Base-by-base conservation (phyloP, 179 eudicot species). In the Carnegiea gigantea region DNA sequence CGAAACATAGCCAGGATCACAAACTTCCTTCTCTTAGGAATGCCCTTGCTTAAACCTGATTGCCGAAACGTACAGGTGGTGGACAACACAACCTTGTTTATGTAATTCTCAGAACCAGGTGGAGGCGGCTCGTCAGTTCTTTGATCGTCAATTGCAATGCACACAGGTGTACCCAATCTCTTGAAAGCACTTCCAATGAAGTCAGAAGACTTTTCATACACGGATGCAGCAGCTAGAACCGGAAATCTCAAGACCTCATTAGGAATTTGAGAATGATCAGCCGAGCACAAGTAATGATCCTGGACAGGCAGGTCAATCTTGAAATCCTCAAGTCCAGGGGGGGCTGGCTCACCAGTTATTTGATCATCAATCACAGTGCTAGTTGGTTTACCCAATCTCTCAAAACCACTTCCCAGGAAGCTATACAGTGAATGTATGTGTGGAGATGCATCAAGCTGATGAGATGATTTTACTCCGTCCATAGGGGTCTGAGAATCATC, bases 1-100 rank as follows among this genome's bases (percentile, higher is more conserved):
- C 95, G 90, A 78, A 87, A 88, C 77, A 89, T 84, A 71, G 97
- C 91, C 88, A 91, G 82, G 70, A 80, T 84, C 60, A 87, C 84
- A 77, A 85, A 81, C 68, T 84, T 84, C 65, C 79, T 81, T 44
- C 85, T 78, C 83, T 83, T 88, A 28, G 85, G 67, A 70, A 71
- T 62, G 74, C 77, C 43, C 79, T 81, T 86, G 62, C 80, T 83
- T 46, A 86, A 82, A 26, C 81, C 82, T 60, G 81, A 79, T 65
- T 80, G 87, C 68, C 77, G 87, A 64, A 90, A 64, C 75, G 85
- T 87, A 59, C 62, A 78, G 15, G 21, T 57, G 65, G 73, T 82
- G 65, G 84, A 80, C 28, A 80, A 80, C 86, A 83, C 77, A 62
- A 81, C 67, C 62, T 70, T 62, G 73, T 78, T 76, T 26, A 73